Conservation (phyloP, 441 rosid species). For the Eutrema salsugineum region DNA sequence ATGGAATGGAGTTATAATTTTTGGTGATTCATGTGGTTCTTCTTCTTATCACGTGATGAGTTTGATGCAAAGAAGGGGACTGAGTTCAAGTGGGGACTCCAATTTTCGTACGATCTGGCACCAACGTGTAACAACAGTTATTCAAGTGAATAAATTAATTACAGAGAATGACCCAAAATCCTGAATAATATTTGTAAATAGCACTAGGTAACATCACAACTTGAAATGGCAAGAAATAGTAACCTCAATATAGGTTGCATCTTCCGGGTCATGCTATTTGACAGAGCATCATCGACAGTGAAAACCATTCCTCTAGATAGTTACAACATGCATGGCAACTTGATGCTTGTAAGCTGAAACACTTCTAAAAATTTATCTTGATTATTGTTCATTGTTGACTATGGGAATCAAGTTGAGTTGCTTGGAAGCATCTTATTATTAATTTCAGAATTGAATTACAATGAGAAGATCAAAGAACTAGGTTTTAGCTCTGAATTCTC, state of each 20-base stretch:
- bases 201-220: neutral
- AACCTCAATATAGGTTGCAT: constrained; percentile 49
- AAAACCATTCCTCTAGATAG: constrained; percentile 55
- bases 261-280: constrained; percentile 42
- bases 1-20: too few relatives aligned
- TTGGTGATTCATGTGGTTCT: neutral
- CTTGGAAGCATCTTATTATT: too few relatives aligned
- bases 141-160: too few relatives aligned
- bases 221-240: neutral
- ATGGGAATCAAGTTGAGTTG: too few relatives aligned
- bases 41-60: constrained; percentile 41
- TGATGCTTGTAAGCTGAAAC: constrained; percentile 29
- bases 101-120: constrained; percentile 37
- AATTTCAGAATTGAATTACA: too few relatives aligned
- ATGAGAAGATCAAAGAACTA: too few relatives aligned
- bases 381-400: neutral
- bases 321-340: constrained; percentile 18
- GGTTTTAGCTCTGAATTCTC: too few relatives aligned
- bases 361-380: neutral
- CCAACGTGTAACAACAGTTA: neutral
- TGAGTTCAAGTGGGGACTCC: constrained; percentile 32
- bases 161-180: too few relatives aligned
- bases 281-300: constrained; percentile 42
- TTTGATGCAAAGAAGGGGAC: constrained; percentile 22
- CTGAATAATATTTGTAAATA: too few relatives aligned